Base-by-base conservation (phyloP, 1,284 basidiomycete genomes). In the Cryptococcus sp. region DNA sequence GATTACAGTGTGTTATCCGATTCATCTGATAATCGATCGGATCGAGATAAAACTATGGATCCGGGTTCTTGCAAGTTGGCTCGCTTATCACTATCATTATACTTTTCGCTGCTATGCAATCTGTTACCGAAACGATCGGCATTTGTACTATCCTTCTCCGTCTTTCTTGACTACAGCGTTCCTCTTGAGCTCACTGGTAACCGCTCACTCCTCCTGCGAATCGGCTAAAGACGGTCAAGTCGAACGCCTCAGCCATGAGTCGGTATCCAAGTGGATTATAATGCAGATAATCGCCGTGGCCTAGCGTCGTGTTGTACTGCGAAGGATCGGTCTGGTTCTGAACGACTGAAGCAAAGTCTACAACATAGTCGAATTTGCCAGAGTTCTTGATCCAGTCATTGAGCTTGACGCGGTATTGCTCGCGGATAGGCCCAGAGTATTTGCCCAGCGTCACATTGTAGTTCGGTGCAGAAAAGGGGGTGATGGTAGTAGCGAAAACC, bases 401-500 rank as follows among this genome's bases (percentile, higher is more conserved):
- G 38, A 83, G 74, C 34, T 75, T 65, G 69, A 79, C 76, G 43
- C 83, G 67, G 38, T 79, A 79, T 41, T 66, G 70, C 65, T 83
- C 82, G 48, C 80, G 72, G 40, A 69, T 67, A 66, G 81, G 81
- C 17, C 77, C 70, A 64, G 80, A 54, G 22, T 57, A 57, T 16
- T 37, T 20, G n/a, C 41, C 37, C 8, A 47, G 78, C 20, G 66
- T 68, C 39, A 66, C 60, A 58, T 73, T 74, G 38, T 76, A 76
- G 34, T 73, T 78, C 58, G 74, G 71, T 17, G 46, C 46, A 23
- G 41, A 40, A 70, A 83, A 82, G 5, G 82, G 82, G 23, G 82
- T 83, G 64, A 83, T 83, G 1, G 83, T 84, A 25, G 80, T 81
- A 3, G 72, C 82, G 68, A 83, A 81, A 37, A 83, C 73, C 11